phyloP scores from a whole-genome alignment of 345 rosid genomes.

The Eucalyptus curtisii region DNA sequence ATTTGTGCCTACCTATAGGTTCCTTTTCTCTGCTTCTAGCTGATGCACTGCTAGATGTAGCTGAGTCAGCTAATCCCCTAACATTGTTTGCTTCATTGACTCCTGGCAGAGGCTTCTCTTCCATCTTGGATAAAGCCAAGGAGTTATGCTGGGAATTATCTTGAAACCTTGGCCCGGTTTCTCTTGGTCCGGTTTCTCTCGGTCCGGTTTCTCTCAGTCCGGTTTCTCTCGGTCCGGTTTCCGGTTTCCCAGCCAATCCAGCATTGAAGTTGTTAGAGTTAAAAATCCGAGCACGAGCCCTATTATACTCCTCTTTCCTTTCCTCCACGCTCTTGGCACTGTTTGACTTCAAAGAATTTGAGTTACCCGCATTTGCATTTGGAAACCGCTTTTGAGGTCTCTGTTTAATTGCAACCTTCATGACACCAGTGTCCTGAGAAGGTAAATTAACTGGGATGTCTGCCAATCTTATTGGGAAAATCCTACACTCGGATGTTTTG shows the following conservation, averaged over 20 bases:
- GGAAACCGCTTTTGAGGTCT: constrained; percentile 51
- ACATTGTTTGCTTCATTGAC: constrained; percentile 26
- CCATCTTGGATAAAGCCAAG: constrained; percentile 22
- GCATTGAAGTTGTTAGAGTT: constrained; percentile 22
- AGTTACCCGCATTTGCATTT: constrained; percentile 8
- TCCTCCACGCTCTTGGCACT: constrained; percentile 66
- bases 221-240: constrained; percentile 29
- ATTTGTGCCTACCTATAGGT: constrained; percentile 37
- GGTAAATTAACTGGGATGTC: constrained; percentile 68
- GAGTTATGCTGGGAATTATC: constrained; percentile 24
- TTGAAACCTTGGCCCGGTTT: constrained; percentile 26
- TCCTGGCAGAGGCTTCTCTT: constrained; percentile 29
- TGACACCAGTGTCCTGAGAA: constrained; percentile 30
- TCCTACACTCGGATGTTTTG: constrained; percentile 53
- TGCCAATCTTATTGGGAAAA: constrained; percentile 50
- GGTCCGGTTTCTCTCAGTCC: constrained; percentile 35
- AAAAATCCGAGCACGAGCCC: constrained; percentile 75
- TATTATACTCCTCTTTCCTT: constrained; percentile 75
- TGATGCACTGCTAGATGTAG: constrained; percentile 33
- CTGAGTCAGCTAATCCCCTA: constrained; percentile 35
- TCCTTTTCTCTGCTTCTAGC: constrained; percentile 63
- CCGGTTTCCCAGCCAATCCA: constrained; percentile 26
- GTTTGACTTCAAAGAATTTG: constrained; percentile 32
- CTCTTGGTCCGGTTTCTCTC: constrained; percentile 27
- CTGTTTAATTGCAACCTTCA: constrained; percentile 70